These are phyloP conservation scores for Cystobasidium ongulense DNA, from an alignment of 768 basidiomycete genomes.

Conservation along the genomic window DNA sequence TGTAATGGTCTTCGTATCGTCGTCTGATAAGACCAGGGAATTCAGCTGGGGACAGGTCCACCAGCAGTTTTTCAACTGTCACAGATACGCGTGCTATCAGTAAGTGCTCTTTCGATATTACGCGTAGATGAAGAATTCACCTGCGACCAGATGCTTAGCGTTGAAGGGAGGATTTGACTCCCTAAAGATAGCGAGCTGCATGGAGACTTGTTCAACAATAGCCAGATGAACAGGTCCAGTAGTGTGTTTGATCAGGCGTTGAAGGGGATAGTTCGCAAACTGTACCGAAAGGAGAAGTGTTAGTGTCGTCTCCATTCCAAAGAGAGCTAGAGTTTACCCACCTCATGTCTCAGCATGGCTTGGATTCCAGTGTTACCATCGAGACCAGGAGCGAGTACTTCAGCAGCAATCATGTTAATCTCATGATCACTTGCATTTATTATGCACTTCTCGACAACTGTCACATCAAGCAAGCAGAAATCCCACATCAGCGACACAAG, in stretches of 20 bases:
- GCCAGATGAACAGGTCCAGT: constrained; percentile 64
- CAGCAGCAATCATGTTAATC: constrained; percentile 63
- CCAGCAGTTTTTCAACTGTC: constrained; percentile 23
- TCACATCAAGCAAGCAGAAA: constrained; percentile 52
- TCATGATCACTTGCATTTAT: constrained; percentile 46
- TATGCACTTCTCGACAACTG: constrained; percentile 41
- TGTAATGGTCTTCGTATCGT: constrained; percentile 24
- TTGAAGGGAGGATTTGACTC: constrained; percentile 57
- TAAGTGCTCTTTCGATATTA: background rate
- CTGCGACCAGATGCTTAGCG: constrained; percentile 66
- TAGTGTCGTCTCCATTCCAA: background rate
- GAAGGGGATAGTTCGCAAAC: constrained; percentile 52
- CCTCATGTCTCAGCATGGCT: constrained; percentile 71
- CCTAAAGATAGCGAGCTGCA: constrained; percentile 63
- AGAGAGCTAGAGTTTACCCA: background rate
- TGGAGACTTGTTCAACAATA: constrained; percentile 57
- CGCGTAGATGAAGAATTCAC: background rate
- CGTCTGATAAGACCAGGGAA: constrained; percentile 17
- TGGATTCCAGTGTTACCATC: constrained; percentile 63
- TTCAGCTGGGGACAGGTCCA: constrained; percentile 4
- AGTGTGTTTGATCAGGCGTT: constrained; percentile 56
- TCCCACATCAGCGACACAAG: constrained; percentile 52
- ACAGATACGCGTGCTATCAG: background rate
- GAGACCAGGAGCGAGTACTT: constrained; percentile 60
- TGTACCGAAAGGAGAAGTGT: background rate